These are phyloP conservation scores for Selaginella moellendorffii DNA, from an alignment of 75 land plant genomes.

Conservation along the genomic window DNA sequence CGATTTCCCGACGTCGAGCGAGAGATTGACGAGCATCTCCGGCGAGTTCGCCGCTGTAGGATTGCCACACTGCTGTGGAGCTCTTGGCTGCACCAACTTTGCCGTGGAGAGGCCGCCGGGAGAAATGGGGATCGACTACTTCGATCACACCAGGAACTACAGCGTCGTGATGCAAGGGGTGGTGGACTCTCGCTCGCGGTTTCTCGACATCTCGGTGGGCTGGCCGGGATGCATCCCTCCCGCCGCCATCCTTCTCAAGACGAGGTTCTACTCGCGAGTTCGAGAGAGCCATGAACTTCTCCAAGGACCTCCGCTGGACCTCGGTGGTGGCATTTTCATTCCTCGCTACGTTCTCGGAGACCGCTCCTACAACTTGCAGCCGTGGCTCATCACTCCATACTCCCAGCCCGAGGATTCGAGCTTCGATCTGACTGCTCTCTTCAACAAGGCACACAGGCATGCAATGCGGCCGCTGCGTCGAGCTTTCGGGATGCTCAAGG, in stretches of 20 bases:
- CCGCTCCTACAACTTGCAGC: conserved; percentile 37
- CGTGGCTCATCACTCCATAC: conserved; percentile 65
- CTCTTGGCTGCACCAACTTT: conserved; percentile 35
- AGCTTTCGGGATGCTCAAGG: conserved; percentile 34
- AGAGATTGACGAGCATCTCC: conserved; percentile 14
- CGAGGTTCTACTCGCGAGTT: conserved; percentile 23
- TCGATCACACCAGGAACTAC: conserved; percentile 8
- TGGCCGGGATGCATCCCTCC: conserved; percentile 43
- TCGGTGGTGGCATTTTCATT: conserved; percentile 19
- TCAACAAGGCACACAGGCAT: conserved; percentile 34
- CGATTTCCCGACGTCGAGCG: conserved; percentile 23
- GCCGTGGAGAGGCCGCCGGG: conserved; percentile 12
- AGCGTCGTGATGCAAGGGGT: conserved; percentile 42
- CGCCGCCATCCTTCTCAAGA: conserved; percentile 21
- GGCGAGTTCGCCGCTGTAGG: conserved; percentile 29
- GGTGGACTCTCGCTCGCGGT: conserved; percentile 52
- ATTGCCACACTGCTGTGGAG: conserved; percentile 63
- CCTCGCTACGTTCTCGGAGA: conserved; percentile 53
- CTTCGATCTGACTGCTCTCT: conserved; percentile 11
- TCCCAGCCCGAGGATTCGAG: neutral
- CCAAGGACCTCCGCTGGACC: conserved; percentile 22
- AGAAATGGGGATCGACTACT: conserved; percentile 13
- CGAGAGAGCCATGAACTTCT: conserved; percentile 29
- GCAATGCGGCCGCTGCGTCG: conserved; percentile 23
- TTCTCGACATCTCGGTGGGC: conserved; percentile 69